Base-by-base conservation (phyloP, 108 stramenopile genomes). In the Skeletonema marinoi region DNA sequence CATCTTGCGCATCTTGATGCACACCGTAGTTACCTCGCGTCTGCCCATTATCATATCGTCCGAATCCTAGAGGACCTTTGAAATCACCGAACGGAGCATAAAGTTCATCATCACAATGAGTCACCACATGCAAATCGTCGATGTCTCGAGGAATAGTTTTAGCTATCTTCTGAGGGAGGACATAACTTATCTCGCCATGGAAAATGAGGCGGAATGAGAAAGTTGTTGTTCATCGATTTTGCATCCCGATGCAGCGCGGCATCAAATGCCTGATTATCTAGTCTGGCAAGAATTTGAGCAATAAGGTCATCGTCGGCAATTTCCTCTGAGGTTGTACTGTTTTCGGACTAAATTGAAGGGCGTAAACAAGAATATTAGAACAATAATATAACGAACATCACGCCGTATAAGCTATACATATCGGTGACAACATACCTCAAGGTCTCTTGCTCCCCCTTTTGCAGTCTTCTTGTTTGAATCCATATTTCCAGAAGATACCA, bases 141-240 rank as follows among this genome's bases (percentile, higher is more conserved):
- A 93, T 89, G 69, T 93, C 93, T 50, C 88, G 77, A 19, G 93
- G 88, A 66, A 93, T 85, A 32, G 86, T 89, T 62, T 86, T 90
- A 25, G 80, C 73, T n/a, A 81, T 51, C 72, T 77, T 81, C 48
- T 77, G 80, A n/a, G 80, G 79, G 36, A 83, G 54, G 25, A n/a
- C 54, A 56, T 3, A 39, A 65, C 12, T 66, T 61, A 60, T 31
- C 48, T 44, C 70, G 71, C 82, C 82, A 83, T 36, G 82, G 82
- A 39, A 83, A 83, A 60, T 71, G 62, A 12, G 59, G 67, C 13
- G 82, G 82, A 16, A 76, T 17, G 39, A 82, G 66, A 46, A 67
- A 83, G 48, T 74, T 77, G 25, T 73, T 62, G 32, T 63, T 77
- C 61, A 83, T 74, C 29, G 75, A 69, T 42, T 64, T 31, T 9